Base-by-base conservation (phyloP, 73 alveolate genomes). In the Symbiodinium pilosum region DNA sequence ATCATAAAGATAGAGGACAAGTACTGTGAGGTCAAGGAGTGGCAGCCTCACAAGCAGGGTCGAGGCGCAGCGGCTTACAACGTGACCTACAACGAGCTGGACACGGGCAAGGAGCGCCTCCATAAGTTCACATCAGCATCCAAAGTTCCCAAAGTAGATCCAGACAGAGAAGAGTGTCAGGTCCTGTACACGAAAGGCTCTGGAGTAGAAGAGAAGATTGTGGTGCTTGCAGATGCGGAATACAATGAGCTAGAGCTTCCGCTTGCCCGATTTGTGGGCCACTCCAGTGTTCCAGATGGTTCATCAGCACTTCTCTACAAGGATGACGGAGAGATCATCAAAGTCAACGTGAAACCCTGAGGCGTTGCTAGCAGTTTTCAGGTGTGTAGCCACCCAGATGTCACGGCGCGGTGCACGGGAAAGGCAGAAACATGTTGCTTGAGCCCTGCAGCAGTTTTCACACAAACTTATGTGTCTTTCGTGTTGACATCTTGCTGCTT, bases 21-120 rank as follows among this genome's bases (percentile, higher is more conserved):
- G 43, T 88, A 69, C 88, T 40, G 97, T 56, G 88, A 91, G 84
- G 97, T 91, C 81, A 91, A 68, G 81, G 97, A 69, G 26, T 91
- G 87, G 87, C 40, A 91, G 4, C 88, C 87, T 43, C 97, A 91
- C 87, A 91, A 91, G 75, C 97, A 91, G 54, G 97, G 97, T 41
- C 97, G 97, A 11, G 97, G 97, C n/a, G 97, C 97, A 16, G 97
- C 97, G 12, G 73, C 97, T 9, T 91, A 69, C 52, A 56, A 91
- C 52, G 88, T 91, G 54, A 91, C 97, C 77, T 91, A 69, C n/a
- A 88, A 91, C 40, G 97, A 91, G 81, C 54, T 91, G 88, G 97
- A 91, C 88, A 91, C 97, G 7, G 97, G 97, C 54, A 91, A 91
- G 77, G 88, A 91, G 97, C 36, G 36, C 32, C 77, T 91, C 88